Percentiles rank a stretch among this genome's conserved stretches.
These are phyloP conservation scores for Aphanomyces stellatus DNA, from an alignment of 352 stramenopile species.

Conservation along the genomic window DNA sequence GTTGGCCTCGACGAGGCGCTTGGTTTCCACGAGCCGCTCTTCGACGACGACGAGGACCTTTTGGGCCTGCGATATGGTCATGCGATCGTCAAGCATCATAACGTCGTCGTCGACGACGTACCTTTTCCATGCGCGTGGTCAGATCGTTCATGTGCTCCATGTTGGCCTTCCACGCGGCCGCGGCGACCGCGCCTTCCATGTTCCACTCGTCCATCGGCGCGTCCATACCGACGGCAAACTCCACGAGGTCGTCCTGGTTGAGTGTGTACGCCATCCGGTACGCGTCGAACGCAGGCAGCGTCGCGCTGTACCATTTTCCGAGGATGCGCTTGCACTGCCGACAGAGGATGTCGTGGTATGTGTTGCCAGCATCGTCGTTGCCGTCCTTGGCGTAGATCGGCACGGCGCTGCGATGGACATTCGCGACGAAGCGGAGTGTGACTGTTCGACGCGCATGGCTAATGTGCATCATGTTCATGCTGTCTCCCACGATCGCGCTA, in stretches of 20 bases:
- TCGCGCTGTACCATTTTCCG: slow-evolving; percentile 69
- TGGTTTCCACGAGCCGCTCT: slow-evolving; percentile 31
- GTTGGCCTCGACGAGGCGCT: background rate
- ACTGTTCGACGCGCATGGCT: slow-evolving; percentile 62
- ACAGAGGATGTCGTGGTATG: slow-evolving; percentile 69
- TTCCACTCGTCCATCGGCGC: background rate
- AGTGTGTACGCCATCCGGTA: slow-evolving; percentile 69
- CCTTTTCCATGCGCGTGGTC: slow-evolving; percentile 27
- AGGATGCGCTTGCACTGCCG: slow-evolving; percentile 73
- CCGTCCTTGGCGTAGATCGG: slow-evolving; percentile 38
- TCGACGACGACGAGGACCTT: slow-evolving; percentile 64
- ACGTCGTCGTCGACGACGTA: slow-evolving; percentile 27
- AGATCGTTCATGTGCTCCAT: background rate
- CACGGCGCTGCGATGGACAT: slow-evolving; percentile 37
- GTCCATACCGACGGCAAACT: slow-evolving; percentile 52
- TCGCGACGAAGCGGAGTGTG: slow-evolving; percentile 63
- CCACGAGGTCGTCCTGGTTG: slow-evolving; percentile 56
- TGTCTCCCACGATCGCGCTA: slow-evolving; percentile 75
- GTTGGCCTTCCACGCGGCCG: slow-evolving; percentile 13
- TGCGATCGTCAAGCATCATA: too few species aligned
- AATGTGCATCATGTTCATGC: slow-evolving; percentile 70
- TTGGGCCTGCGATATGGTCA: slow-evolving; percentile 71
- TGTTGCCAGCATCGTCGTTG: slow-evolving; percentile 46
- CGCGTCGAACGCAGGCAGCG: slow-evolving; percentile 42
- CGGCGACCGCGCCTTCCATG: slow-evolving; percentile 30